These are phyloP conservation scores for Gloeopeniophorella convolvens DNA, from an alignment of 768 basidiomycete genomes.

Conservation along the genomic window DNA sequence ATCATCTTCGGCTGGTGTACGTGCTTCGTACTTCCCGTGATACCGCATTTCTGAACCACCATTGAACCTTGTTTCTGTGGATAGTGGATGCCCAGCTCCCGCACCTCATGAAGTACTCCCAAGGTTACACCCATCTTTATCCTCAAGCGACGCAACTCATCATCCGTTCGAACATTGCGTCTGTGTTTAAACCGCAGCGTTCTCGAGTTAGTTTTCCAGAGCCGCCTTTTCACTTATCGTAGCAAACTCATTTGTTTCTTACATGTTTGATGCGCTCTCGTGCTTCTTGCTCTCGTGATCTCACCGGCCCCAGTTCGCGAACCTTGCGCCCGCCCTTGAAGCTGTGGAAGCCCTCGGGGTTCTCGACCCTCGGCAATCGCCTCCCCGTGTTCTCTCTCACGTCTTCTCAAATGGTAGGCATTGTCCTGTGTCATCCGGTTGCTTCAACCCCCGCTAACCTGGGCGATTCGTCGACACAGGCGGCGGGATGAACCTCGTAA, in stretches of 20 bases:
- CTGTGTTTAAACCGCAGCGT: slow-evolving; percentile 3
- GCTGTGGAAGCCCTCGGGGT: background rate
- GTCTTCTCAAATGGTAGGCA: slow-evolving; percentile 17
- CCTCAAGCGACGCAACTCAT: slow-evolving; percentile 15
- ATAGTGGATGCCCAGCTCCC: slow-evolving; percentile 16
- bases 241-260: background rate
- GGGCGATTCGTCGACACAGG: background rate
- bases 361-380: background rate
- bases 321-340: background rate
- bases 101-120: slow-evolving; percentile 18
- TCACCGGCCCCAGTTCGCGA: background rate
- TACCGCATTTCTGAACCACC: background rate
- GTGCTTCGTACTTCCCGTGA: background rate
- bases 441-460: background rate
- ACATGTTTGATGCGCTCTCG: no score
- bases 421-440: background rate
- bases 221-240: background rate
- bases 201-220: slow-evolving; percentile 1
- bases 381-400: slow-evolving; percentile 7
- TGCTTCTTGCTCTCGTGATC: no score
- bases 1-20: slow-evolving; percentile 22
- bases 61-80: background rate
- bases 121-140: slow-evolving; percentile 13
- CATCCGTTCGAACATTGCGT: slow-evolving; percentile 4
- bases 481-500: background rate